phyloP scores from a whole-genome alignment of 495 filamentous ascomycete genomes.

The Thermothielavioides terrestris region DNA sequence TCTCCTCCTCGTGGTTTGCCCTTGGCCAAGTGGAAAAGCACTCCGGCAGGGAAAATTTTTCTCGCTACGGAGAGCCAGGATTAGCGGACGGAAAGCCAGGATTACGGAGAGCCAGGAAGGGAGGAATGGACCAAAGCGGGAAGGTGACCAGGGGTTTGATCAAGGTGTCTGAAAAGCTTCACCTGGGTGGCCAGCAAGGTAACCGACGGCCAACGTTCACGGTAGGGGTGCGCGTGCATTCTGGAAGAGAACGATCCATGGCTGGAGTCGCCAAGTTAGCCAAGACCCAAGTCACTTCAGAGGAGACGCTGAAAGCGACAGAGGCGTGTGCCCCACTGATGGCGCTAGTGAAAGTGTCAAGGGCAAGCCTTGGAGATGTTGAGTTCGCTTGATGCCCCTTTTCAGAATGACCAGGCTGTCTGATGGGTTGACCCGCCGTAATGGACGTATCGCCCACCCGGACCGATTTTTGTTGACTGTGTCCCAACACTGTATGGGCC shows the following conservation, averaged over 20 bases:
- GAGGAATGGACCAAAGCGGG: slow-evolving; percentile 22
- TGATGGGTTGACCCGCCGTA: slow-evolving; percentile 28
- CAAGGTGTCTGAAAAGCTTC: slow-evolving; percentile 12
- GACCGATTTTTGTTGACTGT: neutral
- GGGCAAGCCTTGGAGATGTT: slow-evolving; percentile 15
- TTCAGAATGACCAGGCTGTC: neutral
- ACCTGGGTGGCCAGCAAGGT: slow-evolving; percentile 11
- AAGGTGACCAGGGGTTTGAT: slow-evolving; percentile 10
- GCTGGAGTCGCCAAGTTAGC: slow-evolving; percentile 16
- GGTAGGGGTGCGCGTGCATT: slow-evolving; percentile 22
- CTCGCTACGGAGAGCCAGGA: slow-evolving; percentile 24
- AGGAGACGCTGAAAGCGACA: slow-evolving; percentile 32
- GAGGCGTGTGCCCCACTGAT: slow-evolving; percentile 20
- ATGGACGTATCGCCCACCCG: slow-evolving; percentile 23
- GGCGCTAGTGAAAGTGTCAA: too few relatives aligned
- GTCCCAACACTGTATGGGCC: slow-evolving; percentile 12
- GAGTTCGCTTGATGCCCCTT: slow-evolving; percentile 13
- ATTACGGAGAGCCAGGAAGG: slow-evolving; percentile 25
- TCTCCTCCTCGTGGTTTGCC: neutral
- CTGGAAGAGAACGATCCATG: slow-evolving; percentile 26
- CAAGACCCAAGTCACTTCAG: slow-evolving; percentile 15
- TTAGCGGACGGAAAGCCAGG: too few relatives aligned
- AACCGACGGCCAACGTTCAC: too few relatives aligned
- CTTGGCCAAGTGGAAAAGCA: slow-evolving; percentile 25
- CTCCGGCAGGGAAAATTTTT: slow-evolving; percentile 24